Conservation (phyloP, 192 early-diverging fungal genomes). For the Linnemannia schmuckeri region DNA sequence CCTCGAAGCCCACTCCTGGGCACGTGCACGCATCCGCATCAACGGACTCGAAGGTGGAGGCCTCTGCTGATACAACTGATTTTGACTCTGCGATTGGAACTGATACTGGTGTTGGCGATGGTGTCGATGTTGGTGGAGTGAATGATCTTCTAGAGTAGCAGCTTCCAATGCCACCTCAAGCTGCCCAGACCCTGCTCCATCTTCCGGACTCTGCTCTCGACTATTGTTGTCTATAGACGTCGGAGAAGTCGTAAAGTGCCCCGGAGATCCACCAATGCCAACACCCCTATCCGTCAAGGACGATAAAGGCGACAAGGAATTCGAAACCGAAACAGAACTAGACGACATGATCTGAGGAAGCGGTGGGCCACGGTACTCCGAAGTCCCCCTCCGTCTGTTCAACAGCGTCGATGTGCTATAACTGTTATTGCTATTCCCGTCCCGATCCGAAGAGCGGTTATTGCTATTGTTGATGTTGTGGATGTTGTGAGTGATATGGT, state of each 20-base stretch:
- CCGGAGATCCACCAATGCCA: neutral
- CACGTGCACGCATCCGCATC: neutral
- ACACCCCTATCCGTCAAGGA: neutral
- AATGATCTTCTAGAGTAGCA: neutral
- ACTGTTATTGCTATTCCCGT: neutral
- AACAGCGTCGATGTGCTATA: neutral
- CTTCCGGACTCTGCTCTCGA: neutral
- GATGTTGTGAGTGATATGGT: neutral
- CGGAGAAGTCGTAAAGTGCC: neutral
- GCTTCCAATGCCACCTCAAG: neutral
- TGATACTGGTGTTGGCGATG: neutral
- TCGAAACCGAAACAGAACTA: neutral
- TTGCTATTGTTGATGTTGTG: neutral
- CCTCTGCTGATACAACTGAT: neutral
- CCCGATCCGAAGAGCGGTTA: neutral
- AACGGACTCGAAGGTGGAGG: constrained; percentile 4
- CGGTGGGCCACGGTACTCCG: neutral
- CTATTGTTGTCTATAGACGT: neutral
- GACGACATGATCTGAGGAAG: neutral
- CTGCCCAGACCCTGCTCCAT: neutral
- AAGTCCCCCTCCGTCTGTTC: neutral
- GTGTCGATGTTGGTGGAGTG: neutral
- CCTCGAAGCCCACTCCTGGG: constrained; percentile 26
- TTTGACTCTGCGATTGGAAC: neutral
- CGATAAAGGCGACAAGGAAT: neutral